phyloP scores from a whole-genome alignment of 306 rosid species.

The Pueraria montana region DNA sequence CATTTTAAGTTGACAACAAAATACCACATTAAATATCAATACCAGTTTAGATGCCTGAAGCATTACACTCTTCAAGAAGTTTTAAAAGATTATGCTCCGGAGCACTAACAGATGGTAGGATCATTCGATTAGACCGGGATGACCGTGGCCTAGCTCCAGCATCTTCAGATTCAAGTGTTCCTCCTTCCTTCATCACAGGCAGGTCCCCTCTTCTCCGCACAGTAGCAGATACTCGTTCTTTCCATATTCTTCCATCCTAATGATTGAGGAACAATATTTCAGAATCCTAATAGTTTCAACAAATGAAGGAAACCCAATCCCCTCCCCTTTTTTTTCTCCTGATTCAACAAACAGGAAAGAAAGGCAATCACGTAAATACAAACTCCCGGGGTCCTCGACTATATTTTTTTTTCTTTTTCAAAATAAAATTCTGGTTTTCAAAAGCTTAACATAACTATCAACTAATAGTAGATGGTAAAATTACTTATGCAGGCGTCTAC shows the following conservation, averaged over 20 bases:
- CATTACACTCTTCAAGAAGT: conserved; percentile 89
- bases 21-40: conserved; percentile 46
- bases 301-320: neutral
- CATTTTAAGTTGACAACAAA: conserved; percentile 38
- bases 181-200: conserved; percentile 83
- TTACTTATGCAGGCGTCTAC: neutral
- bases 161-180: conserved; percentile 58
- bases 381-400: neutral
- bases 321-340: neutral
- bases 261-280: conserved; percentile 44
- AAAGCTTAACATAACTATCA: neutral
- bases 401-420: neutral
- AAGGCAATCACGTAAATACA: neutral
- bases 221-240: conserved; percentile 84
- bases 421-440: neutral
- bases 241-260: conserved; percentile 98
- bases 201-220: conserved; percentile 76
- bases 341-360: conserved; percentile 19
- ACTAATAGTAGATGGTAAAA: conserved; percentile 3
- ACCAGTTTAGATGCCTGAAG: conserved; percentile 74
- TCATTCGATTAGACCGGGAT: conserved; percentile 65
- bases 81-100: conserved; percentile 87
- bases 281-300: conserved; percentile 33
- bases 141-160: conserved; percentile 59
- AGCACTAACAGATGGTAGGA: conserved; percentile 93